phyloP scores from a whole-genome alignment of 345 rosid genomes.

The Eucalyptus lansdowneana region DNA sequence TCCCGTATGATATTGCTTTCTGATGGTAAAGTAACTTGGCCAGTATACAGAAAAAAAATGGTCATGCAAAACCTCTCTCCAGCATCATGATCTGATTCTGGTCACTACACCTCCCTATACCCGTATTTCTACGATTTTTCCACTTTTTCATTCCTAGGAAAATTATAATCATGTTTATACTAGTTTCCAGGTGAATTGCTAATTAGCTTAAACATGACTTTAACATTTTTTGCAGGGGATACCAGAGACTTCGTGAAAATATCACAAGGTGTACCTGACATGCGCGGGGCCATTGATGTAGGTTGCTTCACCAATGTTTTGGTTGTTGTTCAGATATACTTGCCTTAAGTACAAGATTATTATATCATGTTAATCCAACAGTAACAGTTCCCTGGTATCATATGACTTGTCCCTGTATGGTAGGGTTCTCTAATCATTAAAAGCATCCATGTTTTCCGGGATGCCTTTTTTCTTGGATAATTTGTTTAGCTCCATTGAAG shows the following conservation, averaged over 20 bases:
- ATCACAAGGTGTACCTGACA: slow-evolving; percentile 69
- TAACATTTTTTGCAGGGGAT: slow-evolving; percentile 56
- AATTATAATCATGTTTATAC: background rate
- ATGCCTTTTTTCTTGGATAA: background rate
- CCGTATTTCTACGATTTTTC: background rate
- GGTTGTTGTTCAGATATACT: background rate
- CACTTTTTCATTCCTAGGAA: background rate
- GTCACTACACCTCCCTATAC: background rate
- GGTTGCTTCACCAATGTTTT: background rate
- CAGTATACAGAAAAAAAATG: background rate
- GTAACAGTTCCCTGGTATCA: background rate
- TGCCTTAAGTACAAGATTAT: background rate
- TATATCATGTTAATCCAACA: background rate
- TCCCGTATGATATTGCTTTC: background rate
- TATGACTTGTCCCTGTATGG: background rate
- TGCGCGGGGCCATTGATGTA: slow-evolving; percentile 87
- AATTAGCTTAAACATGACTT: background rate
- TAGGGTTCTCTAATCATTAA: background rate
- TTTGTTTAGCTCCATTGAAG: background rate
- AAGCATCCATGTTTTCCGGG: background rate
- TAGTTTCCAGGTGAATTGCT: background rate
- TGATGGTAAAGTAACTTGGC: background rate
- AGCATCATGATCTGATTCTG: background rate
- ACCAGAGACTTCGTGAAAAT: slow-evolving; percentile 73
- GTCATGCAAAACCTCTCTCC: background rate